These are phyloP conservation scores for Inga laurina DNA, from an alignment of 306 rosid genomes.

Conservation along the genomic window DNA sequence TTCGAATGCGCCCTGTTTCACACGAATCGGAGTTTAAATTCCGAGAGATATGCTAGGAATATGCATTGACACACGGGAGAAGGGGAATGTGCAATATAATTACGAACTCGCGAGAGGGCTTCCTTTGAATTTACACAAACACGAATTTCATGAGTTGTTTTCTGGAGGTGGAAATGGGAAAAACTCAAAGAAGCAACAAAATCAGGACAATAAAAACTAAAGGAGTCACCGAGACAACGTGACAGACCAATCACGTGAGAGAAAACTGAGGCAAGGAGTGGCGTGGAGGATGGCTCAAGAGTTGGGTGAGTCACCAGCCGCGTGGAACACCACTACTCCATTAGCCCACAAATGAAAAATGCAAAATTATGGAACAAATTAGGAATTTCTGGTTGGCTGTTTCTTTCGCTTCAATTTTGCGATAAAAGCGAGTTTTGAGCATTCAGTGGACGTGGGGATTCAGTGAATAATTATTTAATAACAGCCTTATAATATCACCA, in stretches of 20 bases:
- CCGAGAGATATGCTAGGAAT: conserved; percentile 48
- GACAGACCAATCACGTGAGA: conserved; percentile 40
- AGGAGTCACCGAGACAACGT: conserved; percentile 36
- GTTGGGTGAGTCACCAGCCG: conserved; percentile 26
- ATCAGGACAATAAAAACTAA: background rate
- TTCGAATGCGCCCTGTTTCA: conserved; percentile 8
- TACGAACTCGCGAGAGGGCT: background rate
- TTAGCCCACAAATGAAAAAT: background rate
- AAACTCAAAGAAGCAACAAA: background rate
- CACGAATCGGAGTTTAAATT: conserved; percentile 28
- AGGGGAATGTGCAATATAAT: background rate
- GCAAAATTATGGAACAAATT: background rate
- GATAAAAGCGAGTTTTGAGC: conserved; percentile 15
- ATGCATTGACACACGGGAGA: conserved; percentile 35
- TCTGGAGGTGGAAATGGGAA: background rate
- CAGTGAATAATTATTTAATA: too few species aligned
- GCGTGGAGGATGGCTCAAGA: background rate
- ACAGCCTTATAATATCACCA: too few species aligned
- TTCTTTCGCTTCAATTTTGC: conserved; percentile 47
- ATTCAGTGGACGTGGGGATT: too few species aligned
- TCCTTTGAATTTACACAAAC: conserved; percentile 51
- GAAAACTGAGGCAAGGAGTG: background rate
- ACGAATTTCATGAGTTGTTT: background rate
- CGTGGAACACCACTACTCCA: conserved; percentile 15
- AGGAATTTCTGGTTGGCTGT: conserved; percentile 37